Percentiles rank a stretch among this genome's conserved stretches.
Conservation (phyloP, 345 rosid genomes). For the Excoecaria agallocha region DNA sequence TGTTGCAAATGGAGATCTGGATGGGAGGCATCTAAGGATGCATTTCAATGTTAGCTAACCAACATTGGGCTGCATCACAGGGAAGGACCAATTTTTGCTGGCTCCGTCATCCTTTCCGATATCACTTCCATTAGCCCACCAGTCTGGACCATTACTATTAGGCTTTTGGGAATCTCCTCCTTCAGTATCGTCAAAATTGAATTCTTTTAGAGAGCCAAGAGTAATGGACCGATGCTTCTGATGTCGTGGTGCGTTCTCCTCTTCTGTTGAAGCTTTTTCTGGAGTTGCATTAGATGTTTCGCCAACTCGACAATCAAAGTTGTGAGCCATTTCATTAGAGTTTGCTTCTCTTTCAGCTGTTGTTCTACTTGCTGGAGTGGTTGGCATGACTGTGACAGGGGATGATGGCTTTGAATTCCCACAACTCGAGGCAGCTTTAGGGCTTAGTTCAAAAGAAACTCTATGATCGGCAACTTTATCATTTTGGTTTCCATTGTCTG, state of each 20-base stretch:
- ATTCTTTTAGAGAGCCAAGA: constrained; percentile 59
- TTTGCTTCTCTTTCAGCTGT: constrained; percentile 23
- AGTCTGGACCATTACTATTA: constrained; percentile 31
- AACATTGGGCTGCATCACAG: constrained; percentile 62
- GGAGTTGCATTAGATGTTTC: constrained; percentile 35
- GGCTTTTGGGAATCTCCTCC: constrained; percentile 46
- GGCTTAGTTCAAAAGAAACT: constrained; percentile 58
- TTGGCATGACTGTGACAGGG: constrained; percentile 33
- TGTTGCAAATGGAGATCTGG: constrained; percentile 13
- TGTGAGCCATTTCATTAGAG: constrained; percentile 23
- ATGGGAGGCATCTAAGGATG: background rate
- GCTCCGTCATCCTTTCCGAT: constrained; percentile 40
- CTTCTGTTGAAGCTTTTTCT: constrained; percentile 33
- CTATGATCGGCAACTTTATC: constrained; percentile 35
- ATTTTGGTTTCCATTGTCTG: constrained; percentile 21
- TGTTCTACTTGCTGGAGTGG: constrained; percentile 24
- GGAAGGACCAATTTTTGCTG: constrained; percentile 76
- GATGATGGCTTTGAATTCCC: constrained; percentile 44
- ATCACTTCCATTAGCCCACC: constrained; percentile 57
- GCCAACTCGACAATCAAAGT: constrained; percentile 15
- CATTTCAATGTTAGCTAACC: constrained; percentile 36
- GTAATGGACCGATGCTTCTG: constrained; percentile 47
- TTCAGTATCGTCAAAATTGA: constrained; percentile 58
- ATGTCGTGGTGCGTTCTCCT: constrained; percentile 32
- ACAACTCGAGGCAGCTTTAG: constrained; percentile 47